Evolutionary conservation across 2,329 filamentous ascomycete species (phyloP).

Genomic region (Beauveria medogensis): DNA sequence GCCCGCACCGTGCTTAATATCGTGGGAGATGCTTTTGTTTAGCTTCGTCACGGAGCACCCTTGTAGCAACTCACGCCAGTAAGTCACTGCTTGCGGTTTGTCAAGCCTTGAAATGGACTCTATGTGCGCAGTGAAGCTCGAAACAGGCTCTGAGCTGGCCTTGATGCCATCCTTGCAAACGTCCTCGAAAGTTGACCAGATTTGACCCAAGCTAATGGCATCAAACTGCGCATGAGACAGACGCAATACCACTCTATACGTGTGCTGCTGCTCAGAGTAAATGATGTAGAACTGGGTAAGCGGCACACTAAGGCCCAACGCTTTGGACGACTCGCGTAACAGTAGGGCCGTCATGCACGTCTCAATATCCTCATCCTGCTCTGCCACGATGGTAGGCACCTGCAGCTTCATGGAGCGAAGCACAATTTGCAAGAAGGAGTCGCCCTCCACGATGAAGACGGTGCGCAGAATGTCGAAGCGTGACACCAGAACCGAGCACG

Average conservation of each 20-base stretch:
- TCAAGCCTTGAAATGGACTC: constrained; percentile 28
- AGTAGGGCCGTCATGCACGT: not conserved
- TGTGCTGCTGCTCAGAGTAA: not conserved
- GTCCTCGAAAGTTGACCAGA: constrained; percentile 4
- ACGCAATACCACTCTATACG: not conserved
- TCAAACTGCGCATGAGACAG: constrained; percentile 37
- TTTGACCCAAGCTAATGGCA: constrained; percentile 38
- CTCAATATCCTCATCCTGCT: not conserved
- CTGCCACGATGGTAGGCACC: not conserved
- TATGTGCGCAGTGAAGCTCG: constrained; percentile 31
- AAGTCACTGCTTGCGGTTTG: constrained; percentile 19
- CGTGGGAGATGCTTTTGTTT: not conserved
- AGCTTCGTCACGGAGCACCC: constrained; percentile 13
- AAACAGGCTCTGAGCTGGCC: constrained; percentile 17
- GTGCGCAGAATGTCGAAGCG: constrained; percentile 3
- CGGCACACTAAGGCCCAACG: not conserved
- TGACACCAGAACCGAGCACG: not conserved
- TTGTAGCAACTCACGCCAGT: constrained; percentile 32
- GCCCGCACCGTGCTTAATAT: not conserved
- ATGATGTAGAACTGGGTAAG: constrained; percentile 3
- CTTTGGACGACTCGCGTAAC: not conserved
- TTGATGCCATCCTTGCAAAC: constrained; percentile 8
- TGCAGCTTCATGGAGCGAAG: not conserved
- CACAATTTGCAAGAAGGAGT: not conserved
- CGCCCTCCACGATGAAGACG: not conserved